A percentile compares a stretch with the other conserved stretches of the same genome.
These are phyloP conservation scores for Chlamydomonas sp. DNA, from an alignment of 139 green algal species.

Conservation along the genomic window DNA sequence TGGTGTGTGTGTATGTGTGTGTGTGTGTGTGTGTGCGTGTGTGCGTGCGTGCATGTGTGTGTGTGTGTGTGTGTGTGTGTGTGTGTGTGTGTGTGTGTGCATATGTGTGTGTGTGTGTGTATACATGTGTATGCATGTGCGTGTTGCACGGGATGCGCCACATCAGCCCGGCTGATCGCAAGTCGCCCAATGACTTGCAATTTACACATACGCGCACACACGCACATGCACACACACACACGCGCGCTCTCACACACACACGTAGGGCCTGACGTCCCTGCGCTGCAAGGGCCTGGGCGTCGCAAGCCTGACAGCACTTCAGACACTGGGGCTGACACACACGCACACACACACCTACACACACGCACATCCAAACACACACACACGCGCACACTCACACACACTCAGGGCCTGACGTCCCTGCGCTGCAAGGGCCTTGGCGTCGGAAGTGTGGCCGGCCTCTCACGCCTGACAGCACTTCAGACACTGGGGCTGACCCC, in stretches of 20 bases:
- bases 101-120: too few relatives aligned
- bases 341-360: not conserved
- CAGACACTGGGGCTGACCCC: not conserved
- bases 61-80: too few relatives aligned
- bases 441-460: not conserved
- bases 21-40: too few relatives aligned
- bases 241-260: not conserved
- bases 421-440: conserved; percentile 9
- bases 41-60: too few relatives aligned
- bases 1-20: too few relatives aligned
- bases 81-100: too few relatives aligned
- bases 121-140: too few relatives aligned
- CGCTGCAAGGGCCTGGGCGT: conserved; percentile 7
- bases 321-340: not conserved
- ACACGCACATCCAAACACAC: not conserved
- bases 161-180: too few relatives aligned
- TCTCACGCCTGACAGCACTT: not conserved
- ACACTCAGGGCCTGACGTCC: conserved; percentile 1
- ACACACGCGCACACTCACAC: not conserved
- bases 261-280: conserved; percentile 3
- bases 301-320: not conserved
- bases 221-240: not conserved
- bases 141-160: too few relatives aligned
- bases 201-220: not conserved
- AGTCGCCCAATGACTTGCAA: too few relatives aligned